Evolutionary conservation across 106 monocot species (phyloP).

Genomic region (Dioscorea zingiberensis): DNA sequence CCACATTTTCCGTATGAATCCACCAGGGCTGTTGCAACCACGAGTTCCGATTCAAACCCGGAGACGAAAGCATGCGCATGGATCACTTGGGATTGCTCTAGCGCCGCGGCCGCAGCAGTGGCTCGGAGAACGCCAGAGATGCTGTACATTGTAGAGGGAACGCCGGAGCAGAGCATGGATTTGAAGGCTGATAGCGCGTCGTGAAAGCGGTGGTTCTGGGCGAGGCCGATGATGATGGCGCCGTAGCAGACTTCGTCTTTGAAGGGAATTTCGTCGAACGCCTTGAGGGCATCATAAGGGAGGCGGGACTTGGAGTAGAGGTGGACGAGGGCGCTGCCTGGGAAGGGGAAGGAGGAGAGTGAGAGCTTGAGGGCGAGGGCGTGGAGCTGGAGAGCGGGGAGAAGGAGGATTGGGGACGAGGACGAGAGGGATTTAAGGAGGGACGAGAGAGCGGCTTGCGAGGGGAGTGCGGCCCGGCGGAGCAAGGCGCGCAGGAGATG

Average conservation of each 20-base stretch:
- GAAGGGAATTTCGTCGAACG: constrained; percentile 50
- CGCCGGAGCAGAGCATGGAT: constrained; percentile 16
- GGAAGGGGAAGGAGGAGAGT: constrained; percentile 7
- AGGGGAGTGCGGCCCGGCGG: not conserved
- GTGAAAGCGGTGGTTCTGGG: constrained; percentile 27
- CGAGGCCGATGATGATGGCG: constrained; percentile 38
- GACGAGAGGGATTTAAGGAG: not conserved
- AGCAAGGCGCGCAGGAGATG: not conserved
- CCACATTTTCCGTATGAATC: constrained; percentile 52
- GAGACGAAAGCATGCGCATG: constrained; percentile 43
- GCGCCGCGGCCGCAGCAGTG: constrained; percentile 28
- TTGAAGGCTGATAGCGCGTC: constrained; percentile 28
- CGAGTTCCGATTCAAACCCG: constrained; percentile 21
- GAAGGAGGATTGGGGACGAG: constrained; percentile 9
- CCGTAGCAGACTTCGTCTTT: constrained; percentile 55
- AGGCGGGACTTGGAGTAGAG: constrained; percentile 20
- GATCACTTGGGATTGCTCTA: constrained; percentile 37
- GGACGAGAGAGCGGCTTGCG: not conserved
- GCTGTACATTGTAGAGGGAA: constrained; percentile 38
- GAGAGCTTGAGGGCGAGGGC: not conserved
- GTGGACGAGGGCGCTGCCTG: constrained; percentile 31
- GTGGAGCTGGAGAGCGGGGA: constrained; percentile 2
- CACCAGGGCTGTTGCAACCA: constrained; percentile 43
- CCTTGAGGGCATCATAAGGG: constrained; percentile 27
- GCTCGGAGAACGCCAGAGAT: constrained; percentile 46